phyloP scores from a whole-genome alignment of 2,329 filamentous ascomycete species.

The Stagonosporopsis vannaccii region DNA sequence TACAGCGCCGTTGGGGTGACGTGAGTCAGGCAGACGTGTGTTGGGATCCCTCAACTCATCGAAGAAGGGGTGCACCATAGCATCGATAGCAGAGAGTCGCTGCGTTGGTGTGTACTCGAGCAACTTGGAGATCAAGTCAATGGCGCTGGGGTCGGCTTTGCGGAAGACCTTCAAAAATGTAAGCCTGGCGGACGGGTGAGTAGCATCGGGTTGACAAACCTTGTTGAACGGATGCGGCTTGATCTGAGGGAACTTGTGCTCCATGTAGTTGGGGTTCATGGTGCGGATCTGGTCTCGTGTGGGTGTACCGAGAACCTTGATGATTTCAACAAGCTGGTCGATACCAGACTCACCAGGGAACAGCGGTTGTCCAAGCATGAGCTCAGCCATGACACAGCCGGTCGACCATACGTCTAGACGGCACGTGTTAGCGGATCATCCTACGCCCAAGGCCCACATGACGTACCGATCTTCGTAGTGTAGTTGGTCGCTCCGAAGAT shows the following conservation, averaged over 20 bases:
- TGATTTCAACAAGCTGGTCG: constrained; percentile 98
- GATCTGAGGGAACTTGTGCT: constrained; percentile 99
- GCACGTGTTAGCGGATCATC: constrained; percentile 28
- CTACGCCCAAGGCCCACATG: constrained; percentile 10
- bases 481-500: constrained; percentile 99
- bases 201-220: constrained; percentile 52
- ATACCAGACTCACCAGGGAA: constrained; percentile 99
- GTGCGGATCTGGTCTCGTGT: constrained; percentile 98
- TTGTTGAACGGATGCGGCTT: constrained; percentile 99
- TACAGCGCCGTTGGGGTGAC: constrained; percentile 80
- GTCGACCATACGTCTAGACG: constrained; percentile 95
- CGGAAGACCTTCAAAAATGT: constrained; percentile 76
- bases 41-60: constrained; percentile 92
- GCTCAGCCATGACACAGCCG: constrained; percentile 97
- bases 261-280: constrained; percentile 99
- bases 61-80: constrained; percentile 98
- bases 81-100: constrained; percentile 89
- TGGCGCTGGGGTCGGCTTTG: constrained; percentile 90
- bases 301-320: constrained; percentile 96
- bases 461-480: constrained; percentile 97
- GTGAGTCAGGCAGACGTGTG: constrained; percentile 91
- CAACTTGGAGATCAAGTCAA: constrained; percentile 91
- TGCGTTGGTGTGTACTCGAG: constrained; percentile 98
- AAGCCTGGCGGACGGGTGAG: not conserved
- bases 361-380: constrained; percentile 97